phyloP scores from a whole-genome alignment of 2,329 filamentous ascomycete genomes.

The Colletotrichum neosansevieriae region DNA sequence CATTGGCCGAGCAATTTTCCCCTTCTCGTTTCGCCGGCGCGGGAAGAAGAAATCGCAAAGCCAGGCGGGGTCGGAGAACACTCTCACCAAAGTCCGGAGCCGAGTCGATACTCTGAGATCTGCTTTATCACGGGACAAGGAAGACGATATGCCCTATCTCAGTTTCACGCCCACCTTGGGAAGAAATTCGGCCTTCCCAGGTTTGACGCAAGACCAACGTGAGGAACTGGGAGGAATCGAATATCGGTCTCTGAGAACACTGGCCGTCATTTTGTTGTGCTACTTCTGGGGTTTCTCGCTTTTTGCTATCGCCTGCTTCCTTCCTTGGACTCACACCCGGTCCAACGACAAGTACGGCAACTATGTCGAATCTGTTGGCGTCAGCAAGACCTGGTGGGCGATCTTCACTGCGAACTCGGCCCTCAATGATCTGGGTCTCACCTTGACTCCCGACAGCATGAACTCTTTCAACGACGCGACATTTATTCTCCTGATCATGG shows the following conservation, averaged over 20 bases:
- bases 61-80: slow-evolving; percentile 41
- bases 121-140: slow-evolving; percentile 65
- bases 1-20: slow-evolving; percentile 53
- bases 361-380: slow-evolving; percentile 71
- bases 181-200: slow-evolving; percentile 92
- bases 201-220: slow-evolving; percentile 88
- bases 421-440: slow-evolving; percentile 96
- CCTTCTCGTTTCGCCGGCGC: slow-evolving; percentile 59
- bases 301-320: slow-evolving; percentile 77
- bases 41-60: slow-evolving; percentile 52
- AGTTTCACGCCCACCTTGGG: slow-evolving; percentile 94
- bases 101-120: slow-evolving; percentile 71
- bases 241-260: slow-evolving; percentile 89
- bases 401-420: slow-evolving; percentile 89
- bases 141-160: slow-evolving; percentile 83
- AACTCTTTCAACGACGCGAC: slow-evolving; percentile 83
- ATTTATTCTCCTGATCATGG: slow-evolving; percentile 80
- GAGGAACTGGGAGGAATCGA: slow-evolving; percentile 97
- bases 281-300: slow-evolving; percentile 90
- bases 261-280: slow-evolving; percentile 79
- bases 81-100: slow-evolving; percentile 51
- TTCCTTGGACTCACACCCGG: slow-evolving; percentile 81
- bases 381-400: slow-evolving; percentile 87
- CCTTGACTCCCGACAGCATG: slow-evolving; percentile 95
- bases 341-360: slow-evolving; percentile 68